These are phyloP conservation scores for Oxalis stricta DNA, from an alignment of 441 rosid genomes.

Conservation along the genomic window DNA sequence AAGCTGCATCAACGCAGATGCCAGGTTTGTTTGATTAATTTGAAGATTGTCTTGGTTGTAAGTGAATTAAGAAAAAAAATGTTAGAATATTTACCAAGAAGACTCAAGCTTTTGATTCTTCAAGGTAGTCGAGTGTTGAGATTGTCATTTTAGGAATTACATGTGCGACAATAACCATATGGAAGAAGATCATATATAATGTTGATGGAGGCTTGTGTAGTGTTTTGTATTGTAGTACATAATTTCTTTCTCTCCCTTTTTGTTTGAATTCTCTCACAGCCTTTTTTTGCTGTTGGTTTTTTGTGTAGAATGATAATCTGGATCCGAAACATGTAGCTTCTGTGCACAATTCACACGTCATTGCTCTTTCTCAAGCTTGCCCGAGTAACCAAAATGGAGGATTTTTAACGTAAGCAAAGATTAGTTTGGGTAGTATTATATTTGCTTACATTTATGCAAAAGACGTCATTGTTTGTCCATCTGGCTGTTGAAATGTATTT, in stretches of 20 bases:
- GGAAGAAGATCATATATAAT: too few species aligned
- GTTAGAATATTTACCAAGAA: too few species aligned
- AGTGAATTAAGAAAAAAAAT: not conserved
- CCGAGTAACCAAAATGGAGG: slow-evolving; percentile 76
- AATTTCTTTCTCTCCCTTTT: too few species aligned
- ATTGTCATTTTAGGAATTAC: too few species aligned
- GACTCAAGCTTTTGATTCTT: too few species aligned
- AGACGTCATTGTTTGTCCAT: slow-evolving; percentile 7
- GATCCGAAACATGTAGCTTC: slow-evolving; percentile 55
- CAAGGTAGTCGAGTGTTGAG: too few species aligned
- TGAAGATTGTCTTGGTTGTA: not conserved
- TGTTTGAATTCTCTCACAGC: too few species aligned
- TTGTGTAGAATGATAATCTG: slow-evolving; percentile 59
- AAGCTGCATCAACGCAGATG: slow-evolving; percentile 43
- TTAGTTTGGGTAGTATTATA: not conserved
- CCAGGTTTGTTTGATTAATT: slow-evolving; percentile 47
- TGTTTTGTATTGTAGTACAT: too few species aligned
- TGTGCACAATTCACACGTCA: slow-evolving; percentile 73
- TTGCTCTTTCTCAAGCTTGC: slow-evolving; percentile 80
- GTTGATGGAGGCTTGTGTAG: too few species aligned
- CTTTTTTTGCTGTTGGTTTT: slow-evolving; percentile 16
- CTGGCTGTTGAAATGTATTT: slow-evolving; percentile 8
- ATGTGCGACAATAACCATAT: too few species aligned
- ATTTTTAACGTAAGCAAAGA: slow-evolving; percentile 55
- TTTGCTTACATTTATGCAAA: slow-evolving; percentile 3